These are phyloP conservation scores for Gynochthodes officinalis DNA, from an alignment of 257 asterid genomes.

Conservation along the genomic window DNA sequence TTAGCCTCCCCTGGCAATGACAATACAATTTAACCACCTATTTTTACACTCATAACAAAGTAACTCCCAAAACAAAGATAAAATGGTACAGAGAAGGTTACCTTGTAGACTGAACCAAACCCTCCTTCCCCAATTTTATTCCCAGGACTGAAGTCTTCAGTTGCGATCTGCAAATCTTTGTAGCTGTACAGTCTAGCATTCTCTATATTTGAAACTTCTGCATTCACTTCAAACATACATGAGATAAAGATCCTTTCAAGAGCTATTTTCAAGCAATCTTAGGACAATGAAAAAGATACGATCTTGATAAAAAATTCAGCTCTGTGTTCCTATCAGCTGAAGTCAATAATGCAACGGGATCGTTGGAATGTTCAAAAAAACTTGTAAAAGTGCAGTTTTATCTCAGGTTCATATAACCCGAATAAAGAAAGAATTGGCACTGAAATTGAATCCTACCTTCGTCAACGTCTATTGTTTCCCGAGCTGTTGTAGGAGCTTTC, in stretches of 20 bases:
- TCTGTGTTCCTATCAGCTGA: not conserved
- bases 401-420: not conserved
- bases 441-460: slow-evolving; percentile 42
- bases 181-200: slow-evolving; percentile 53
- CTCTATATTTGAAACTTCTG: slow-evolving; percentile 59
- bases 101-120: slow-evolving; percentile 88
- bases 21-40: slow-evolving; percentile 7
- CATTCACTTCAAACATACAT: slow-evolving; percentile 24
- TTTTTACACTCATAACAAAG: not conserved
- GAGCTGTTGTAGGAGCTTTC: slow-evolving; percentile 24
- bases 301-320: not conserved
- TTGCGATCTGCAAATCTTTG: slow-evolving; percentile 60
- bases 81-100: slow-evolving; percentile 17
- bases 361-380: not conserved
- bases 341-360: not conserved
- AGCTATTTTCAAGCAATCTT: not conserved
- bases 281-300: not conserved
- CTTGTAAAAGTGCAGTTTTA: not conserved
- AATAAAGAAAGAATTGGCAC: slow-evolving; percentile 1
- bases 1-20: slow-evolving; percentile 65
- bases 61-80: slow-evolving; percentile 5
- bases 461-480: slow-evolving; percentile 34
- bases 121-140: slow-evolving; percentile 93
- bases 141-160: slow-evolving; percentile 48
- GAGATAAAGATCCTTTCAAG: not conserved